Evolutionary conservation across 1,284 basidiomycete genomes (phyloP).

Genomic region (Rhodotorula sp.): DNA sequence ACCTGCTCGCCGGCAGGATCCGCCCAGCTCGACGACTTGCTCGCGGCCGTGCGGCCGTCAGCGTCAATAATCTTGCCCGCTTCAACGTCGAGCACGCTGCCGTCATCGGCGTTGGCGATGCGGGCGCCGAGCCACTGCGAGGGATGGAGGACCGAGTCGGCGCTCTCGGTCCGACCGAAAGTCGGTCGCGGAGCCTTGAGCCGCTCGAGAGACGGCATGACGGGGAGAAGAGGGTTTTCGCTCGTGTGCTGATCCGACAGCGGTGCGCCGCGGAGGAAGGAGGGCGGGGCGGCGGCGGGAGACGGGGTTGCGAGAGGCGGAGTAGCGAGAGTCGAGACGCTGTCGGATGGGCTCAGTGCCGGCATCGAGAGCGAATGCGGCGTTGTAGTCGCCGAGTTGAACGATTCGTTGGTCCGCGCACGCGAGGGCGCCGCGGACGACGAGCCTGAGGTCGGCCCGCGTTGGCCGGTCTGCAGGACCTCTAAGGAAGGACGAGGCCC

Average conservation of each 20-base stretch:
- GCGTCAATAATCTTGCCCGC: background rate
- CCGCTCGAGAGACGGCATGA: conserved; percentile 5
- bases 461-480: background rate
- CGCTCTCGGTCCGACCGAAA: conserved; percentile 10
- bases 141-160: conserved; percentile 23
- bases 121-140: conserved; percentile 32
- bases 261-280: too few species aligned
- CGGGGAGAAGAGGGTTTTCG: background rate
- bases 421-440: conserved; percentile 1
- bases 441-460: background rate
- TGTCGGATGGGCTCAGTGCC: background rate
- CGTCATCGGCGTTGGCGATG: conserved; percentile 28
- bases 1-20: too few species aligned
- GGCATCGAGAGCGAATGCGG: background rate
- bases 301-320: background rate
- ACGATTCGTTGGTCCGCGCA: conserved; percentile 6
- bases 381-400: background rate
- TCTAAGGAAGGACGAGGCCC: conserved; percentile 4
- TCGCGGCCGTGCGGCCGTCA: background rate
- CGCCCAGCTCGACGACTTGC: background rate
- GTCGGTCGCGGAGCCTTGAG: conserved; percentile 4
- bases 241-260: background rate
- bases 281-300: too few species aligned
- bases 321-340: background rate
- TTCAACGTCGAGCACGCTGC: background rate